These are phyloP conservation scores for Fraxinus baroniana DNA, from an alignment of 305 asterid species.

Conservation along the genomic window DNA sequence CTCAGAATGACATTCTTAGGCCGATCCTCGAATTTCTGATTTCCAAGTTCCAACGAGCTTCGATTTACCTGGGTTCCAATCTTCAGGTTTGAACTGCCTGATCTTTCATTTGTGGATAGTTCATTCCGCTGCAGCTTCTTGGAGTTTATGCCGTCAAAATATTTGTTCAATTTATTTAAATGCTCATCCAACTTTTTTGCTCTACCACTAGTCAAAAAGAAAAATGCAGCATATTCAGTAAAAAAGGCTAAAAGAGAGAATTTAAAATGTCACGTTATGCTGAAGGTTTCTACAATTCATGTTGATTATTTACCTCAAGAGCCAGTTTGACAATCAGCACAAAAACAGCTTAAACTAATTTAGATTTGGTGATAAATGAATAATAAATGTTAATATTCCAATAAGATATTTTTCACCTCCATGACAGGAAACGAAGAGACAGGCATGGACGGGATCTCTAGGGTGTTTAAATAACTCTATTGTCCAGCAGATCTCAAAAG, in stretches of 20 bases:
- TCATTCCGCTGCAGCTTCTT: slow-evolving; percentile 87
- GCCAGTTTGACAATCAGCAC: slow-evolving; percentile 2
- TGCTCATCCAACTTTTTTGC: slow-evolving; percentile 72
- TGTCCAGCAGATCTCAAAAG: slow-evolving; percentile 12
- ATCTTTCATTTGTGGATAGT: slow-evolving; percentile 61
- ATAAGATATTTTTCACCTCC: neutral
- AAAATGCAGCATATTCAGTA: slow-evolving; percentile 27
- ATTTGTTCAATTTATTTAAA: slow-evolving; percentile 64
- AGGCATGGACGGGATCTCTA: neutral
- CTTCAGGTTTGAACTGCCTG: slow-evolving; percentile 65
- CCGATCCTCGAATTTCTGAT: slow-evolving; percentile 73
- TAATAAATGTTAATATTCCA: neutral
- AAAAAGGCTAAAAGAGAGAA: neutral
- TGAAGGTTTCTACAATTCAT: slow-evolving; percentile 2
- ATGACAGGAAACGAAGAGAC: neutral
- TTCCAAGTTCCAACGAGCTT: slow-evolving; percentile 57
- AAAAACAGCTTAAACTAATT: neutral
- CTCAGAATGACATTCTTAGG: slow-evolving; percentile 72
- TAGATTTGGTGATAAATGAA: neutral
- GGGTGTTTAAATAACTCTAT: neutral
- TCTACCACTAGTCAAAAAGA: slow-evolving; percentile 66
- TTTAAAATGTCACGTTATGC: slow-evolving; percentile 1
- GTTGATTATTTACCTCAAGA: slow-evolving; percentile 7
- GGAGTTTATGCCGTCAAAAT: slow-evolving; percentile 48
- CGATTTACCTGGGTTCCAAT: slow-evolving; percentile 73